A percentile compares a stretch with the other conserved stretches of the same genome.
Evolutionary conservation across 1,284 basidiomycete genomes (phyloP).

Genomic region (Ganoderma leucocontextum): DNA sequence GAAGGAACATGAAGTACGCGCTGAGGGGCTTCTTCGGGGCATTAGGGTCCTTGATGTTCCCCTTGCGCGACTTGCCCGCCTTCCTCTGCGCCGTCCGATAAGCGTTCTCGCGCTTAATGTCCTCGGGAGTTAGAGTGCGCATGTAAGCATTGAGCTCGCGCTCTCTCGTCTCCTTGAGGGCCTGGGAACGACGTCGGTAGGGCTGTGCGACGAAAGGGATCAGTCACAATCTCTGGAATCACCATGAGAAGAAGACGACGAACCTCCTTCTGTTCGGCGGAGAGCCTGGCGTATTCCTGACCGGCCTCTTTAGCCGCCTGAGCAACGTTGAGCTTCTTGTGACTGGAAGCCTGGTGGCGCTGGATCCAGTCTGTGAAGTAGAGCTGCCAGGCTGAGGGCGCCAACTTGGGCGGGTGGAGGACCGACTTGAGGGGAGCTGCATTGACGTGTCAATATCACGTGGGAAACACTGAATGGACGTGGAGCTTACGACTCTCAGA

Average conservation of each 20-base stretch:
- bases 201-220: constrained; percentile 57
- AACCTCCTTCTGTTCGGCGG: constrained; percentile 85
- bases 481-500: constrained; percentile 40
- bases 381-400: constrained; percentile 95
- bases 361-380: constrained; percentile 97
- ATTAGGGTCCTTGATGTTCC: constrained; percentile 96
- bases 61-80: constrained; percentile 92
- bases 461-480: constrained; percentile 28
- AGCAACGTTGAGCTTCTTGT: constrained; percentile 91
- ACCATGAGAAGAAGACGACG: constrained; percentile 39
- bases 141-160: constrained; percentile 88
- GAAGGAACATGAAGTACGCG: constrained; percentile 96
- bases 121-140: constrained; percentile 90
- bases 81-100: constrained; percentile 93
- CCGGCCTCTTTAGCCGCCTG: constrained; percentile 96
- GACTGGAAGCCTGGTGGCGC: constrained; percentile 82
- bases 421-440: constrained; percentile 68
- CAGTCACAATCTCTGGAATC: constrained; percentile 38
- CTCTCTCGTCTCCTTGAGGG: constrained; percentile 86
- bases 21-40: constrained; percentile 96
- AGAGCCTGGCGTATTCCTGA: constrained; percentile 86
- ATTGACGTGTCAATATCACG: constrained; percentile 36
- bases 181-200: constrained; percentile 83
- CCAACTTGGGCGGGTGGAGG: constrained; percentile 90
- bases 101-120: constrained; percentile 93